Conservation (phyloP, 805 yeast genomes). For the Candida michaelii region DNA sequence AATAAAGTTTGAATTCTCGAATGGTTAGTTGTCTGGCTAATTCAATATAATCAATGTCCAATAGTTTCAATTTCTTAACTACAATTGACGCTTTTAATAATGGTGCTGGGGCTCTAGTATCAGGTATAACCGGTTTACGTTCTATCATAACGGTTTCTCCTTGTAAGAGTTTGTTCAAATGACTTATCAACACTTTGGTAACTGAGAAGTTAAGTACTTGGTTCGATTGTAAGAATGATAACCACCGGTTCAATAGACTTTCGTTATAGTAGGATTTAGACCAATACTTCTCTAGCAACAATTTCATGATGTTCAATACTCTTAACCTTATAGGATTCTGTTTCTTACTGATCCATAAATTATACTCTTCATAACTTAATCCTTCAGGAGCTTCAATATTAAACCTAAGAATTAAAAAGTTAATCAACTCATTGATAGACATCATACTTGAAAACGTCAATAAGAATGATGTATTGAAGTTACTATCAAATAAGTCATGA, state of each 20-base stretch:
- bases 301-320: conserved; percentile 64
- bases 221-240: conserved; percentile 21
- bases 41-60: conserved; percentile 71
- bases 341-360: conserved; percentile 71
- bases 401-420: conserved; percentile 61
- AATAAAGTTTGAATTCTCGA: conserved; percentile 68
- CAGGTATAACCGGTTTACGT: conserved; percentile 27
- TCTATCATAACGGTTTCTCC: conserved; percentile 32
- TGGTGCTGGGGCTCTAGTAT: conserved; percentile 41
- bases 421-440: conserved; percentile 61
- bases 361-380: conserved; percentile 76
- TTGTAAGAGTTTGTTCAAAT: conserved; percentile 24
- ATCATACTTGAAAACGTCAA: conserved; percentile 76
- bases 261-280: conserved; percentile 55
- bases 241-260: conserved; percentile 37
- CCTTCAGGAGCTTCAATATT: conserved; percentile 84
- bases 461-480: conserved; percentile 67
- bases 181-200: conserved; percentile 26
- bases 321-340: conserved; percentile 64
- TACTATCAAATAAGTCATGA: conserved; percentile 61
- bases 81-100: conserved; percentile 32
- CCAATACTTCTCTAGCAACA: conserved; percentile 72
- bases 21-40: conserved; percentile 84
- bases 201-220: conserved; percentile 23
- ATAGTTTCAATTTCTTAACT: conserved; percentile 46